Base-by-base conservation (phyloP, 2,329 filamentous ascomycete genomes). In the Colletotrichum caudatum region DNA sequence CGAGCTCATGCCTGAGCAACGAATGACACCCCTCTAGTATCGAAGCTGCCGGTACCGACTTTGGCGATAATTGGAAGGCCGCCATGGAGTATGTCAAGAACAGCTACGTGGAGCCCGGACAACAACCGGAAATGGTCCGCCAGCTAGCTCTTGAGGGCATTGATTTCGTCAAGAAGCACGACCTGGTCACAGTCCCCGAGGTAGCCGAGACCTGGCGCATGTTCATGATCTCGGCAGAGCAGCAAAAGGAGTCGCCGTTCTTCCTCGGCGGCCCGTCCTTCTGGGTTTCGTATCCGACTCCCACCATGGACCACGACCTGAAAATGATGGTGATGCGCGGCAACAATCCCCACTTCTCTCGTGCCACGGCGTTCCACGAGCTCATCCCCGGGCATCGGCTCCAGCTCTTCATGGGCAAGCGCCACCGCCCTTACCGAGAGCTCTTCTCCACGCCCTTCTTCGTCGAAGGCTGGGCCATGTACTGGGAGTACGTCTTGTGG, bases 401-500 rank as follows among this genome's bases (percentile, higher is more conserved):
- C 37, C 88, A 90, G 75, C 77, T 85, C 20, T 84, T 86, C 77
- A 81, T 86, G 75, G 84, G 82, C 20, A 77, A 80, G 18, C 82
- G 88, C 8, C 77, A 83, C 70, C 82, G 82, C 23, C 82, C 83
- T 3, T 87, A 90, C 76, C 83, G 88, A 6, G 77, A 78, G 26
- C 75, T 89, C 8, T 90, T 90, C 77, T 78, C 80, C 39, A 90
- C 88, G 1, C 86, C 88, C 0, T 90, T 90, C 75, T 89, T 84
- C 79, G 84, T 88, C 48, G 89, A 90, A 77, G 88, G 88, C 23
- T 90, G 88, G 88, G 85, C 88, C 12, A 83, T 89, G 74, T 90
- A 90, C 76, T 90, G 88, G 88, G 89, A 90, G 78, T 81, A 89
- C 74, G 76, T 89, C 23, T 81, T 91, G 20, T 91, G 87, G 87